Evolutionary conservation across 2,329 filamentous ascomycete species (phyloP).

Genomic region (Colletotrichum sp.): DNA sequence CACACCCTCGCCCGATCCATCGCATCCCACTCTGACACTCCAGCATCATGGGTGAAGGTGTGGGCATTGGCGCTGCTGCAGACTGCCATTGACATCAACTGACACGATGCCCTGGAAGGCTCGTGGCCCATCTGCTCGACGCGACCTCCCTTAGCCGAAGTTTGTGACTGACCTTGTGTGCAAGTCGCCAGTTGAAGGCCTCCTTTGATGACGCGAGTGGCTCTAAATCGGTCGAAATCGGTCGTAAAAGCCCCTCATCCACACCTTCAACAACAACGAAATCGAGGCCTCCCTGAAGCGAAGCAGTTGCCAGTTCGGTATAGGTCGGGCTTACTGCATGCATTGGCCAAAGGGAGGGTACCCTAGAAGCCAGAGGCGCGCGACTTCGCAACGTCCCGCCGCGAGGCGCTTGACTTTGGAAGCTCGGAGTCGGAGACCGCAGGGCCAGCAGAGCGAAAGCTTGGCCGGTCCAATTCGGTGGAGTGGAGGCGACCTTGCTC

Average conservation of each 20-base stretch:
- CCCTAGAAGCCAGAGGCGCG: neutral
- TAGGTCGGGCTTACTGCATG: slow-evolving; percentile 1
- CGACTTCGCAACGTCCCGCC: slow-evolving; percentile 5
- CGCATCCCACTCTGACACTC: neutral
- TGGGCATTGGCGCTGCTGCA: neutral
- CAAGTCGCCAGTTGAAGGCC: neutral
- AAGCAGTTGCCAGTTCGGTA: neutral
- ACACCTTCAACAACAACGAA: neutral
- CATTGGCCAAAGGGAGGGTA: neutral
- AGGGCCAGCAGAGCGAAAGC: neutral
- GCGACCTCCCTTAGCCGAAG: neutral
- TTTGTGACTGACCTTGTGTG: neutral
- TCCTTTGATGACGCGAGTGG: slow-evolving; percentile 6
- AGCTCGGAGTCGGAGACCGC: neutral
- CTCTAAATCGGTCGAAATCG: neutral
- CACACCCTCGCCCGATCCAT: slow-evolving; percentile 1
- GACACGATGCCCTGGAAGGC: neutral
- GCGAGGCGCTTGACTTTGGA: neutral
- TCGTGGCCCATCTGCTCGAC: neutral
- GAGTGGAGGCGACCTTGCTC: slow-evolving; percentile 4
- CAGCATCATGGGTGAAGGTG: neutral
- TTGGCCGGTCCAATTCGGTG: neutral
- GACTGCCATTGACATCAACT: neutral
- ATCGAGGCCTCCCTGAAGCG: neutral
- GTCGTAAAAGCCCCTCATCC: slow-evolving; percentile 5